Conservation (phyloP, 2,329 filamentous ascomycete genomes). For the Mycosphaerella arachidis region DNA sequence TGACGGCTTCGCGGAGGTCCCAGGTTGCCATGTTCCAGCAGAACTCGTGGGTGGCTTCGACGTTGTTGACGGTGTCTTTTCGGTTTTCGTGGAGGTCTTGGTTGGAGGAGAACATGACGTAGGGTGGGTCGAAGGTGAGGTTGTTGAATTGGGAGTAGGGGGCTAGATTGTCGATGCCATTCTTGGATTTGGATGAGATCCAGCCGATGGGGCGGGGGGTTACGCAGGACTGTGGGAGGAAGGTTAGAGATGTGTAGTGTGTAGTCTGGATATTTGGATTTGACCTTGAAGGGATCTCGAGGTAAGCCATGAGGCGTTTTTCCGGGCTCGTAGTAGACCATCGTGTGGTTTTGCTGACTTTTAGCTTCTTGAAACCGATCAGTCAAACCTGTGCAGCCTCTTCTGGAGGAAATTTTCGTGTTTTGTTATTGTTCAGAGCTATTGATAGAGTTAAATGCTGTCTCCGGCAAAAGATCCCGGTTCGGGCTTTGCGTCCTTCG, state of each 20-base stretch:
- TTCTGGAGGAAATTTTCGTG: background rate
- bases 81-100: conserved; percentile 44
- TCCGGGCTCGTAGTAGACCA: conserved; percentile 52
- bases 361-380: no score
- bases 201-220: conserved; percentile 60
- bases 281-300: conserved; percentile 54
- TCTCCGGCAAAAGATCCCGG: background rate
- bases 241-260: background rate
- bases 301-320: conserved; percentile 50
- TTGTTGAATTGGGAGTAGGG: conserved; percentile 62
- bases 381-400: no score
- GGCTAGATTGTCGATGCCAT: conserved; percentile 52
- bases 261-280: background rate
- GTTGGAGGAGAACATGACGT: conserved; percentile 59
- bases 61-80: conserved; percentile 57
- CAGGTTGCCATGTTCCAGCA: conserved; percentile 59
- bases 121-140: conserved; percentile 58
- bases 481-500: background rate
- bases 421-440: background rate
- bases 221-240: conserved; percentile 47
- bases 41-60: conserved; percentile 48
- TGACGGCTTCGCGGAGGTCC: conserved; percentile 52
- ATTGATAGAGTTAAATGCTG: background rate
- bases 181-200: conserved; percentile 53
- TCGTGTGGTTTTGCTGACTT: conserved; percentile 1